Evolutionary conservation across 768 basidiomycete genomes (phyloP).

Genomic region (Chalciporus piperatus): DNA sequence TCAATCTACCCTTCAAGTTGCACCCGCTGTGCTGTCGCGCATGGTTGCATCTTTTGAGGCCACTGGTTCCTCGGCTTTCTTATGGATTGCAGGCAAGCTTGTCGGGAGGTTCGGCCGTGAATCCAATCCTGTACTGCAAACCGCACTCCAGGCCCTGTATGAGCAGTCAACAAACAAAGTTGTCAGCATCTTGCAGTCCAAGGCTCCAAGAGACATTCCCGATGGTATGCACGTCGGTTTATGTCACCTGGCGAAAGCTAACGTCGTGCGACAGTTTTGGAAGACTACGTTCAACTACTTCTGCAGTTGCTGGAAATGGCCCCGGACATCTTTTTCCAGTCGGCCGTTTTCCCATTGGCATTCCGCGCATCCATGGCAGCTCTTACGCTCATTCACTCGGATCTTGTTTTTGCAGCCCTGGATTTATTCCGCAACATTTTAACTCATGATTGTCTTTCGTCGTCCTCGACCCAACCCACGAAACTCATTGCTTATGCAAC

Average conservation of each 20-base stretch:
- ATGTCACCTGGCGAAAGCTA: neutral
- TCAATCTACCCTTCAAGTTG: constrained; percentile 57
- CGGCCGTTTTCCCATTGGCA: constrained; percentile 71
- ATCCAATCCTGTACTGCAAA: constrained; percentile 52
- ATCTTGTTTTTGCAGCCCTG: constrained; percentile 78
- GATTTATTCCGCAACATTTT: constrained; percentile 77
- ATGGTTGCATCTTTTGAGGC: constrained; percentile 78
- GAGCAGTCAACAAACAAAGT: constrained; percentile 76
- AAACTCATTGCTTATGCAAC: constrained; percentile 62
- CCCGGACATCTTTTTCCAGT: constrained; percentile 78
- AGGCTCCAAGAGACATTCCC: constrained; percentile 71
- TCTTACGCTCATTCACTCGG: constrained; percentile 78
- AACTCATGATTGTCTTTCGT: constrained; percentile 65
- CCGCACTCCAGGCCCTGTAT: constrained; percentile 60
- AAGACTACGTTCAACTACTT: constrained; percentile 88
- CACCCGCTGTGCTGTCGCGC: constrained; percentile 66
- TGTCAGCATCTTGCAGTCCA: constrained; percentile 61
- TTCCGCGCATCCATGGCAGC: constrained; percentile 76
- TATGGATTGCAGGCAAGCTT: constrained; percentile 93
- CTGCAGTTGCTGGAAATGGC: constrained; percentile 61
- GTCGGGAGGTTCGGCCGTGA: constrained; percentile 74
- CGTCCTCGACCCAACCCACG: constrained; percentile 48
- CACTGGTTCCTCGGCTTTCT: constrained; percentile 79
- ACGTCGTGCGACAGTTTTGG: constrained; percentile 62
- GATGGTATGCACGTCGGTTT: constrained; percentile 64